phyloP scores from a whole-genome alignment of 1,284 basidiomycete genomes.

The Naganishia sp. region DNA sequence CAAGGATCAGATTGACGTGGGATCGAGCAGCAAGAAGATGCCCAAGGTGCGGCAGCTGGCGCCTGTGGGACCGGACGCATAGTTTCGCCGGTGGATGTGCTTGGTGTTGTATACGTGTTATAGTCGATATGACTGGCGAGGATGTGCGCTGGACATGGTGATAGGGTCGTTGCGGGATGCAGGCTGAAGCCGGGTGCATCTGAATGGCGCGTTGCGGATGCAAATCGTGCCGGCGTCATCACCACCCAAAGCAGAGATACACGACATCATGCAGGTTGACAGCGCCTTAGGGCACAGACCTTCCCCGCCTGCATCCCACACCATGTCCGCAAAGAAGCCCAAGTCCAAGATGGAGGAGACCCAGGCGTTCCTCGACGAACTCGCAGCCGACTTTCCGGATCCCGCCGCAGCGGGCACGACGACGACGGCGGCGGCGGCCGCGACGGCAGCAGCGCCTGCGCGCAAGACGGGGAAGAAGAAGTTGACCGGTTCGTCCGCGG shows the following conservation, averaged over 20 bases:
- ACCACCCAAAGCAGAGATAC: too few species aligned
- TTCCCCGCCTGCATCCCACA: background rate
- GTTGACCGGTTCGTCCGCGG: background rate
- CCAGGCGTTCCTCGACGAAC: slow-evolving; percentile 82
- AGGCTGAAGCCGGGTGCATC: too few species aligned
- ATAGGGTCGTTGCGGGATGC: too few species aligned
- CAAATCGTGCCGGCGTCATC: too few species aligned
- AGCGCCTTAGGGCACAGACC: too few species aligned
- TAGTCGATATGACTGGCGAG: too few species aligned
- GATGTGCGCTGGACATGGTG: too few species aligned
- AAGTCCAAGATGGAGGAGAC: slow-evolving; percentile 87
- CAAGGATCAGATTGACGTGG: slow-evolving; percentile 76
- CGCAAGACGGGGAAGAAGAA: slow-evolving; percentile 14
- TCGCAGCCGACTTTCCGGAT: slow-evolving; percentile 60
- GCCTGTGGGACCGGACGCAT: slow-evolving; percentile 28
- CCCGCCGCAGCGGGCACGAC: slow-evolving; percentile 26
- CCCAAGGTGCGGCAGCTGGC: slow-evolving; percentile 60
- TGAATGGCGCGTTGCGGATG: too few species aligned
- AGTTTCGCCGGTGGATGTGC: background rate
- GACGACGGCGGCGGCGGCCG: slow-evolving; percentile 15
- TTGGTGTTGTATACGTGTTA: too few species aligned
- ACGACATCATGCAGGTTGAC: too few species aligned
- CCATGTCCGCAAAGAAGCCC: slow-evolving; percentile 38
- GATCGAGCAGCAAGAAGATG: slow-evolving; percentile 78
- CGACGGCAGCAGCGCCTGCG: background rate